A percentile compares a stretch with the other conserved stretches of the same genome.
These are phyloP conservation scores for Cladosporium halotolerans DNA, from an alignment of 2,329 filamentous ascomycete genomes.

Conservation along the genomic window DNA sequence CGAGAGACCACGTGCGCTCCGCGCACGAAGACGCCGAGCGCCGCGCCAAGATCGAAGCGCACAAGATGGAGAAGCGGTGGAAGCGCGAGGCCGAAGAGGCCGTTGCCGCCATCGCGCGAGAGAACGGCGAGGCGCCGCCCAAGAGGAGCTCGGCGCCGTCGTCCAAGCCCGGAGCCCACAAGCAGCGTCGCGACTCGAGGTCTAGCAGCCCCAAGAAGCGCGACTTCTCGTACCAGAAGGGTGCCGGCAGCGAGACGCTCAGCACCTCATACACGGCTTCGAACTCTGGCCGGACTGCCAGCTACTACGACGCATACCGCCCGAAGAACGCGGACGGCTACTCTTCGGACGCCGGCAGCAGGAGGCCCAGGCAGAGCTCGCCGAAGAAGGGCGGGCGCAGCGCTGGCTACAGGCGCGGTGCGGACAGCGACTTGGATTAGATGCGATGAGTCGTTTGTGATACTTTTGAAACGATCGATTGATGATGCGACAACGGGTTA, in stretches of 20 bases:
- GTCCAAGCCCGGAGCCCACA: conserved; percentile 23
- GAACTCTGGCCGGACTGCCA: conserved; percentile 19
- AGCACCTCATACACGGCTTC: conserved; percentile 37
- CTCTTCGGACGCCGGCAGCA: conserved; percentile 16
- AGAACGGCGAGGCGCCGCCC: conserved; percentile 22
- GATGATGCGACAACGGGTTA: neutral
- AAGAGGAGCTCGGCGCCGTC: conserved; percentile 23
- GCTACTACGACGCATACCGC: conserved; percentile 33
- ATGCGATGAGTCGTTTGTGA: neutral
- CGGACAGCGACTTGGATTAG: conserved; percentile 24
- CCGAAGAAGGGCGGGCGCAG: conserved; percentile 23
- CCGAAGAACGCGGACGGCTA: conserved; percentile 21
- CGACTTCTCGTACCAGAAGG: conserved; percentile 30
- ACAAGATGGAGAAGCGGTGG: conserved; percentile 34
- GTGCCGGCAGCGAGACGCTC: conserved; percentile 26
- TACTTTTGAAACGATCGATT: neutral
- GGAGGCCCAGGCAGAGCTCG: conserved; percentile 30
- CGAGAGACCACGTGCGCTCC: conserved; percentile 15
- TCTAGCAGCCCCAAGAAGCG: conserved; percentile 29
- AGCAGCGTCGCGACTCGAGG: conserved; percentile 24
- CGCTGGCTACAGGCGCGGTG: conserved; percentile 25
- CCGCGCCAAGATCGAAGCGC: conserved; percentile 32
- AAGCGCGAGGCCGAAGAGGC: conserved; percentile 35
- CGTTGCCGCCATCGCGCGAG: conserved; percentile 30
- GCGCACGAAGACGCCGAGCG: conserved; percentile 31